Evolutionary conservation across 2,329 filamentous ascomycete genomes (phyloP).

Genomic region (Verticillium dahliae): DNA sequence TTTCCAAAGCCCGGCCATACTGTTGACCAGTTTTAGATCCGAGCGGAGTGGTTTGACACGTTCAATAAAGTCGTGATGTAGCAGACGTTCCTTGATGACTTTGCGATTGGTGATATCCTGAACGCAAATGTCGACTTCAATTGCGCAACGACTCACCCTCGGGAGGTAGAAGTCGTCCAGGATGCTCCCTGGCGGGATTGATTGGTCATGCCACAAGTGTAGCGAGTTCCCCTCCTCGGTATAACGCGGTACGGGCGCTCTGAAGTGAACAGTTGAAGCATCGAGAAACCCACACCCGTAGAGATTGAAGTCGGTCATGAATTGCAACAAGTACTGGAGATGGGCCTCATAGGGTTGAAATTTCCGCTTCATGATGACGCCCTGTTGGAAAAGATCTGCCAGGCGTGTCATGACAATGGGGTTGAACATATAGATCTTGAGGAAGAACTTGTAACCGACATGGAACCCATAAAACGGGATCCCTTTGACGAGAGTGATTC

Average conservation of each 20-base stretch:
- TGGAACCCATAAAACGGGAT: slow-evolving; percentile 94
- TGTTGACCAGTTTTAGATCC: slow-evolving; percentile 80
- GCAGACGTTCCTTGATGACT: slow-evolving; percentile 64
- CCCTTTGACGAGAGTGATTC: slow-evolving; percentile 87
- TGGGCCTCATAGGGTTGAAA: slow-evolving; percentile 95
- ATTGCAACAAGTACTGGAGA: slow-evolving; percentile 85
- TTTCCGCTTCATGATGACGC: slow-evolving; percentile 72
- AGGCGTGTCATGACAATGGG: slow-evolving; percentile 81
- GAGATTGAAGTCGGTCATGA: slow-evolving; percentile 97
- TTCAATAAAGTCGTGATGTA: slow-evolving; percentile 87
- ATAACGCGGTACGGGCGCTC: slow-evolving; percentile 66
- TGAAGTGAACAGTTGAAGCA: slow-evolving; percentile 63
- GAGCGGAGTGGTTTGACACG: slow-evolving; percentile 53
- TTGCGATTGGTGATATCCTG: slow-evolving; percentile 81
- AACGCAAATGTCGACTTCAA: slow-evolving; percentile 86
- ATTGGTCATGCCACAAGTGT: slow-evolving; percentile 75
- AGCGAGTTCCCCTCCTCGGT: slow-evolving; percentile 50
- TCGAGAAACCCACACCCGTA: slow-evolving; percentile 90
- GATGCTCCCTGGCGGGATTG: slow-evolving; percentile 54
- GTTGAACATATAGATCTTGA: slow-evolving; percentile 93
- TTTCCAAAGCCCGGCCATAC: slow-evolving; percentile 89
- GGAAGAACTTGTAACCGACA: slow-evolving; percentile 83
- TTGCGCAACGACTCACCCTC: slow-evolving; percentile 76
- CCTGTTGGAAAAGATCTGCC: slow-evolving; percentile 80
- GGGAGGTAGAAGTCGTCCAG: slow-evolving; percentile 60